Conservation (phyloP, 2,329 filamentous ascomycete species). For the Cladosporium halotolerans region DNA sequence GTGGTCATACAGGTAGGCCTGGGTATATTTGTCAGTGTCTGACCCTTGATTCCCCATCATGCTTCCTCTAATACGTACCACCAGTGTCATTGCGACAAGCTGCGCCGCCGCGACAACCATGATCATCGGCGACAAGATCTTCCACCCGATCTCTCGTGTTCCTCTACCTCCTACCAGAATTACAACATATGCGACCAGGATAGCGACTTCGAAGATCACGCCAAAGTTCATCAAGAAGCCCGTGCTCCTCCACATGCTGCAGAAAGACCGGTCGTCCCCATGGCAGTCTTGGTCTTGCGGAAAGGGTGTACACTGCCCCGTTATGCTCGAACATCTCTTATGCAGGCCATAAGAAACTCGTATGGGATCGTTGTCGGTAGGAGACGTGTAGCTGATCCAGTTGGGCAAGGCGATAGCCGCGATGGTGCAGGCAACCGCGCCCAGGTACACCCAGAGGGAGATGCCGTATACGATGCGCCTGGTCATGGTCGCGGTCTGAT, state of each 20-base stretch:
- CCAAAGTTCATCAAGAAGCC: constrained; percentile 84
- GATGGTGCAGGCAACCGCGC: constrained; percentile 64
- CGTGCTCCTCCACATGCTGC: constrained; percentile 82
- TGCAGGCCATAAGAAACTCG: constrained; percentile 72
- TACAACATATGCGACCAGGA: constrained; percentile 71
- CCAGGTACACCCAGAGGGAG: constrained; percentile 42
- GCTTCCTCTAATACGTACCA: constrained; percentile 52
- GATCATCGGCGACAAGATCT: constrained; percentile 62
- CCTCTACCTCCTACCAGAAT: constrained; percentile 73
- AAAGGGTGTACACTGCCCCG: constrained; percentile 58
- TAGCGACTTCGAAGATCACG: constrained; percentile 73
- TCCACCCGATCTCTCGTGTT: constrained; percentile 77
- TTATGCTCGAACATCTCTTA: constrained; percentile 67
- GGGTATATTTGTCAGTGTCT: not conserved
- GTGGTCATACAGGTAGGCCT: constrained; percentile 79
- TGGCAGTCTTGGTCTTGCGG: constrained; percentile 62
- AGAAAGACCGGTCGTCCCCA: constrained; percentile 67
- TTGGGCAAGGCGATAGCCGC: constrained; percentile 61
- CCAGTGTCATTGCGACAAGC: constrained; percentile 70
- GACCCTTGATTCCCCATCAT: not conserved
- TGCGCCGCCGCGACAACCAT: constrained; percentile 61
- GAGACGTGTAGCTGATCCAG: constrained; percentile 57
- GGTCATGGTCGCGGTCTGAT: constrained; percentile 35
- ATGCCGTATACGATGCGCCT: constrained; percentile 44
- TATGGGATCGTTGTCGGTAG: constrained; percentile 41